Conservation (phyloP, 371 early-diverging fungal species). For the Mucor circinelloides region DNA sequence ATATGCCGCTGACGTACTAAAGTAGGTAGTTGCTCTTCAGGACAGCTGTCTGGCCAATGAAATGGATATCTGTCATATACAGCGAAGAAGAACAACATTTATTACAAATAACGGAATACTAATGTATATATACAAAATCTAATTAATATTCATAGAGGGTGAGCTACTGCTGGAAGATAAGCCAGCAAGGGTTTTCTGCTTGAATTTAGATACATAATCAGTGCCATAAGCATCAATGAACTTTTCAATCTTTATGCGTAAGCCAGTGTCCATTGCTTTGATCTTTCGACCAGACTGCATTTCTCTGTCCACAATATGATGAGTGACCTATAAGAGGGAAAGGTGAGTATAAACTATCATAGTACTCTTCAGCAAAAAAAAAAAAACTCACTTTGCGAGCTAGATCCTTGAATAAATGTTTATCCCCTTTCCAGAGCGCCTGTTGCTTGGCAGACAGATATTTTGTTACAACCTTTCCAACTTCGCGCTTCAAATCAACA, state of each 20-base stretch:
- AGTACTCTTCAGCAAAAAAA: no score
- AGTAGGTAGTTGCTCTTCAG: not conserved
- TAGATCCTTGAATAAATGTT: conserved; percentile 40
- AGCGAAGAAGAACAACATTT: no score
- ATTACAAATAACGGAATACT: not conserved
- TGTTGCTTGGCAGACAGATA: conserved; percentile 36
- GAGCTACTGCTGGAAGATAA: not conserved
- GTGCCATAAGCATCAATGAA: conserved; percentile 36
- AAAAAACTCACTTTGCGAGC: conserved; percentile 44
- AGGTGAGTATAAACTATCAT: no score
- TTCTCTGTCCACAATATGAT: conserved; percentile 46
- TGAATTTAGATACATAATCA: conserved; percentile 18
- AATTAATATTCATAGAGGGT: not conserved
- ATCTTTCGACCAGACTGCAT: conserved; percentile 32
- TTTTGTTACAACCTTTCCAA: conserved; percentile 43
- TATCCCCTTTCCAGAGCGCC: conserved; percentile 37
- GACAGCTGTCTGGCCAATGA: not conserved
- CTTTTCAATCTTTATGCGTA: conserved; percentile 41
- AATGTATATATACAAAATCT: not conserved
- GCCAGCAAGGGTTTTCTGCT: not conserved
- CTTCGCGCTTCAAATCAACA: conserved; percentile 32
- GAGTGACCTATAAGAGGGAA: conserved; percentile 41
- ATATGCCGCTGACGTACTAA: not conserved
- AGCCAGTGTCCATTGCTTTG: conserved; percentile 22
- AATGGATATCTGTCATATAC: no score